Conservation (phyloP, 208 protist species). For the Wallacemonas rigidus region DNA sequence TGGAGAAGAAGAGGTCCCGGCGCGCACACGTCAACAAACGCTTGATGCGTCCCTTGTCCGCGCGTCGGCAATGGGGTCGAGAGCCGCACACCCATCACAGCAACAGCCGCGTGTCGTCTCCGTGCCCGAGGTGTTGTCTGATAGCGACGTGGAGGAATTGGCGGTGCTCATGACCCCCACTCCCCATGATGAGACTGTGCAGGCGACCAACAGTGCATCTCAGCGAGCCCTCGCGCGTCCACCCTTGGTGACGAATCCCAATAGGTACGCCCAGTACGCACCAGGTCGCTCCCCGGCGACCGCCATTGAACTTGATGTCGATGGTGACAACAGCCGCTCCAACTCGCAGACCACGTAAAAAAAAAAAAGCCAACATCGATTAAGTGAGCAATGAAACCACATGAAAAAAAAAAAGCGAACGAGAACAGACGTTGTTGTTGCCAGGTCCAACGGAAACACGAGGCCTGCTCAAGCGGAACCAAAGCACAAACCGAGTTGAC, state of each 20-base stretch:
- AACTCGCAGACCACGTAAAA: neutral
- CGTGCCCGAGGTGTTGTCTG: neutral
- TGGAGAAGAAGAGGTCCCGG: neutral
- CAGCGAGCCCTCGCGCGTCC: neutral
- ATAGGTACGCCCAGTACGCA: slow-evolving; percentile 32
- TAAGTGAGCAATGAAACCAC: too few relatives aligned
- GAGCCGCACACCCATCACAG: neutral
- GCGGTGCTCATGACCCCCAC: slow-evolving; percentile 24
- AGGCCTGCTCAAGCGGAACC: too few relatives aligned
- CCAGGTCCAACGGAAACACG: too few relatives aligned
- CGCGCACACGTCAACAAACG: neutral
- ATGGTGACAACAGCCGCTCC: neutral
- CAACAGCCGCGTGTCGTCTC: too few relatives aligned
- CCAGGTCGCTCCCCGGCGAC: slow-evolving; percentile 29
- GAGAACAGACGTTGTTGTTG: too few relatives aligned
- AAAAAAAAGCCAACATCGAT: neutral
- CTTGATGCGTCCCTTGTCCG: neutral
- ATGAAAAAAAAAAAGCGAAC: too few relatives aligned
- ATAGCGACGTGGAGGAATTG: slow-evolving; percentile 21
- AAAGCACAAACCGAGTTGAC: too few relatives aligned
- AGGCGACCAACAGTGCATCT: neutral
- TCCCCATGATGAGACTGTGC: slow-evolving; percentile 8
- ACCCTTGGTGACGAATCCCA: neutral
- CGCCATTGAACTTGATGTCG: slow-evolving; percentile 34
- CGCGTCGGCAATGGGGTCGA: neutral